Conservation (phyloP, 2,329 filamentous ascomycete species). For the Lecanicillium sp. region DNA sequence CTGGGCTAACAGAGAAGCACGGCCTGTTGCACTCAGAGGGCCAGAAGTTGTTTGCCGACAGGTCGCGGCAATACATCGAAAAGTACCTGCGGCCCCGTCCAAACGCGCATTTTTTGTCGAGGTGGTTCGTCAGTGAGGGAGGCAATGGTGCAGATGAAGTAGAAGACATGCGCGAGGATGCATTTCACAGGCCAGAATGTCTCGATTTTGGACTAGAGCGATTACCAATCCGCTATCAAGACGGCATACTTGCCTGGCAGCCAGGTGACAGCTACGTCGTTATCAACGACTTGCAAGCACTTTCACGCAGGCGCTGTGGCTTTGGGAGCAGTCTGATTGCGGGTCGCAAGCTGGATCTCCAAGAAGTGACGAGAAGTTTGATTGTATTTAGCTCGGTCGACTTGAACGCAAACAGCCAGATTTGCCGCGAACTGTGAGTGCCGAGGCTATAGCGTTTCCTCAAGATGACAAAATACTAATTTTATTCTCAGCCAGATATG, state of each 20-base stretch:
- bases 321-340: conserved; percentile 16
- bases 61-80: conserved; percentile 6
- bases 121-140: conserved; percentile 1
- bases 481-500: conserved; percentile 5
- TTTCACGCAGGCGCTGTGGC: conserved; percentile 18
- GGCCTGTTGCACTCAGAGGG: conserved; percentile 5
- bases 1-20: conserved; percentile 21
- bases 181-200: background rate
- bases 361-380: conserved; percentile 19
- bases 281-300: conserved; percentile 21
- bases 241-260: conserved; percentile 25
- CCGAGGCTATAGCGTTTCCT: background rate
- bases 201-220: conserved; percentile 13
- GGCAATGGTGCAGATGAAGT: background rate
- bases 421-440: conserved; percentile 11
- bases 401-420: background rate
- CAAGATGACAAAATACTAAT: background rate
- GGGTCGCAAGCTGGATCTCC: conserved; percentile 16
- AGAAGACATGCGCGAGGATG: conserved; percentile 3
- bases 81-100: conserved; percentile 13
- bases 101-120: background rate
- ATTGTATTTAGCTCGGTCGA: conserved; percentile 16
- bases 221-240: conserved; percentile 19
- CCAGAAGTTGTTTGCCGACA: background rate
- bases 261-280: conserved; percentile 17